Evolutionary conservation across 495 filamentous ascomycete species (phyloP).

Genomic region (Aspergillus haitiensis): DNA sequence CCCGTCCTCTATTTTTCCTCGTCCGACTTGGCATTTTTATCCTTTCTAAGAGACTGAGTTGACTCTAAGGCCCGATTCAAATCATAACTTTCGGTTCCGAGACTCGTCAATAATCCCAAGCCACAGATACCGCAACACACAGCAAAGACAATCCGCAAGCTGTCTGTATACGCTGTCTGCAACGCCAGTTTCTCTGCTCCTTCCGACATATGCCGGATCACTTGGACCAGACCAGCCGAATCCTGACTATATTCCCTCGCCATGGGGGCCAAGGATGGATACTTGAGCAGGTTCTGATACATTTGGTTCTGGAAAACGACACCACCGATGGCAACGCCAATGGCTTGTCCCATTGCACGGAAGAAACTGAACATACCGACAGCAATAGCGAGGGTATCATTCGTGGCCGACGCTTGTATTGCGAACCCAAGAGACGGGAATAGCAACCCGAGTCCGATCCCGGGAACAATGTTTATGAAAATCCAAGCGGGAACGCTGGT

Average conservation of each 20-base stretch:
- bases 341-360: conserved; percentile 53
- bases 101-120: conserved; percentile 49
- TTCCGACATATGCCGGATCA: conserved; percentile 57
- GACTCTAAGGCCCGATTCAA: conserved; percentile 52
- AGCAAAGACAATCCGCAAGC: conserved; percentile 57
- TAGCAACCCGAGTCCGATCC: conserved; percentile 53
- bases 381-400: conserved; percentile 47
- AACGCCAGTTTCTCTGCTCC: conserved; percentile 43
- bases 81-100: conserved; percentile 55
- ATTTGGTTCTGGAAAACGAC: conserved; percentile 64
- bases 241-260: conserved; percentile 56
- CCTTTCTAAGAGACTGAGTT: conserved; percentile 41
- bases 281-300: conserved; percentile 42
- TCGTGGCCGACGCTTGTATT: conserved; percentile 48
- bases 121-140: conserved; percentile 55
- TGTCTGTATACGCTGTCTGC: conserved; percentile 55
- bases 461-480: conserved; percentile 49
- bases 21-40: conserved; percentile 9
- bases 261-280: conserved; percentile 44
- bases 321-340: conserved; percentile 59
- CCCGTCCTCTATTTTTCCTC: background rate
- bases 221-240: conserved; percentile 57
- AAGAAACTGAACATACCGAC: conserved; percentile 57
- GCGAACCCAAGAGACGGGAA: conserved; percentile 49
- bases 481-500: conserved; percentile 49